These are phyloP conservation scores for Silene vulgaris DNA, from an alignment of 179 eudicot species.

Conservation along the genomic window DNA sequence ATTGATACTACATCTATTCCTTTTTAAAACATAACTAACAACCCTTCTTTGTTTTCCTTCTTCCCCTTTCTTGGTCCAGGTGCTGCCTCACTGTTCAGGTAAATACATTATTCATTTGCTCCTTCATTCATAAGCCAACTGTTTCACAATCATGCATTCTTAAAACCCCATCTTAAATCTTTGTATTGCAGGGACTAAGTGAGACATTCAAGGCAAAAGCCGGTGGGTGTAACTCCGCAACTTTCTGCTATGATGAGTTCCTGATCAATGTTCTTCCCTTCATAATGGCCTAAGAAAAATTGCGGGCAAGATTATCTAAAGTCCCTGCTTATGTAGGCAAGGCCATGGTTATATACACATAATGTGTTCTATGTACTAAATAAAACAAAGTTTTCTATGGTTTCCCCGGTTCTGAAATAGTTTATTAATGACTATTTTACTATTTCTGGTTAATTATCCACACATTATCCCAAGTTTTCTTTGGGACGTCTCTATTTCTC, in stretches of 20 bases:
- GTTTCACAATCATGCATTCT: not conserved
- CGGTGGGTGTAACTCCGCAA: conserved; percentile 30
- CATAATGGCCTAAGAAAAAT: conserved; percentile 25
- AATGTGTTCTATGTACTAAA: not conserved
- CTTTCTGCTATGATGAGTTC: conserved; percentile 36
- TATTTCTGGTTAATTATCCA: not conserved
- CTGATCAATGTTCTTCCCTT: conserved; percentile 37
- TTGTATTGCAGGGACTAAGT: conserved; percentile 33
- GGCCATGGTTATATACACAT: not conserved
- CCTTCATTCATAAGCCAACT: not conserved
- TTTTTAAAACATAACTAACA: not conserved
- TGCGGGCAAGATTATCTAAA: not conserved
- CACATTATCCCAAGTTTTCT: not conserved
- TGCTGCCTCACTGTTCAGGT: conserved; percentile 41
- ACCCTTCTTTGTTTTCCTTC: not conserved
- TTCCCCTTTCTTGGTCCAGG: conserved; percentile 17
- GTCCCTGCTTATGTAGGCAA: not conserved
- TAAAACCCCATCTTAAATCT: not conserved
- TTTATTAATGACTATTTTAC: not conserved
- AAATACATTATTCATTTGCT: not conserved
- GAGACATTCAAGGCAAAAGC: conserved; percentile 35
- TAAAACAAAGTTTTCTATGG: not conserved
- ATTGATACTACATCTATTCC: not conserved
- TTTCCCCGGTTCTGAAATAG: not conserved
- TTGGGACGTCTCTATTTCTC: not conserved